These are phyloP conservation scores for Didymella glomerata DNA, from an alignment of 2,329 filamentous ascomycete species.

Conservation along the genomic window DNA sequence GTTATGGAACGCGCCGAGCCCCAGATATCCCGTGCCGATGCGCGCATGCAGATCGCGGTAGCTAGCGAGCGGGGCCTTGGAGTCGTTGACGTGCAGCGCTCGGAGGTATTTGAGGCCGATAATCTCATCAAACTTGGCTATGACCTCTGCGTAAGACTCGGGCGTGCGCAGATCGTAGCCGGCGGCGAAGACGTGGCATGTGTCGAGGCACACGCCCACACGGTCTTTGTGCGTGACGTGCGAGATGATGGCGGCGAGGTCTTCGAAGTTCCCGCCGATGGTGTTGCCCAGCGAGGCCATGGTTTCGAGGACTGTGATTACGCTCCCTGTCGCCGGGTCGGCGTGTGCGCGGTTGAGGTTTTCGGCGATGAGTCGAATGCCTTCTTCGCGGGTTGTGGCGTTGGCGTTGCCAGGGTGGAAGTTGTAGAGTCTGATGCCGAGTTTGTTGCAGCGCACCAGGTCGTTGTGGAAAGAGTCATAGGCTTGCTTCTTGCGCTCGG, in stretches of 20 bases:
- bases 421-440: slow-evolving; percentile 94
- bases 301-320: slow-evolving; percentile 89
- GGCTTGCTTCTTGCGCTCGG: slow-evolving; percentile 81
- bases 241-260: slow-evolving; percentile 84
- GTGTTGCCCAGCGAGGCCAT: slow-evolving; percentile 91
- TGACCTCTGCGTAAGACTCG: slow-evolving; percentile 74
- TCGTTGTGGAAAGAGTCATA: slow-evolving; percentile 90
- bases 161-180: slow-evolving; percentile 88
- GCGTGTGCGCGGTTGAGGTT: slow-evolving; percentile 84
- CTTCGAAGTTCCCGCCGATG: slow-evolving; percentile 84
- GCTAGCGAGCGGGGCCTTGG: slow-evolving; percentile 84
- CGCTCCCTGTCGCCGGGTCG: slow-evolving; percentile 69
- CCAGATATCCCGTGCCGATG: slow-evolving; percentile 93
- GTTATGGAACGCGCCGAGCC: slow-evolving; percentile 87
- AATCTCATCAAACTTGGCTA: slow-evolving; percentile 77
- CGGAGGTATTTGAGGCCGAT: slow-evolving; percentile 82
- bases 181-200: slow-evolving; percentile 93
- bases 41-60: slow-evolving; percentile 93
- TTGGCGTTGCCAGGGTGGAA: slow-evolving; percentile 91
- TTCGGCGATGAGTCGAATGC: slow-evolving; percentile 78
- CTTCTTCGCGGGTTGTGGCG: slow-evolving; percentile 70
- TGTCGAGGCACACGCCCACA: slow-evolving; percentile 94
- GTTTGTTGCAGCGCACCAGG: slow-evolving; percentile 79
- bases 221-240: slow-evolving; percentile 80
- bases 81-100: slow-evolving; percentile 93